These are phyloP conservation scores for Nicotiana sylvestris DNA, from an alignment of 257 asterid genomes.

Conservation along the genomic window DNA sequence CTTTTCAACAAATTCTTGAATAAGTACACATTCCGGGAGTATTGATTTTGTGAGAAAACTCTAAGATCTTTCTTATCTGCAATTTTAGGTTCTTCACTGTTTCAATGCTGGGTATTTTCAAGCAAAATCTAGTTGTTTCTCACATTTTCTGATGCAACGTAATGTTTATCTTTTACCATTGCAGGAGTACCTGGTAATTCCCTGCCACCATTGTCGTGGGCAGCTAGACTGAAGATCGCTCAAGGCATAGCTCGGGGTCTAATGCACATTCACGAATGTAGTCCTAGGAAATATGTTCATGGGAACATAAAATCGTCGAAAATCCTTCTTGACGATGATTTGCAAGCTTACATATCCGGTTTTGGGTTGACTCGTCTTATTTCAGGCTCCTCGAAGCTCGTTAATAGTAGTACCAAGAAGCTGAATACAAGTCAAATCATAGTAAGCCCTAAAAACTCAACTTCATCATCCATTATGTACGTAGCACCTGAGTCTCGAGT, in stretches of 20 bases:
- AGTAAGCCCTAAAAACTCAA: slow-evolving; percentile 27
- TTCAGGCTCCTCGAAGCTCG: slow-evolving; percentile 37
- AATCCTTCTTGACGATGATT: slow-evolving; percentile 74
- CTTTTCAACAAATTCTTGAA: too few species aligned
- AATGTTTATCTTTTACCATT: slow-evolving; percentile 3
- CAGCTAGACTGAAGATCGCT: slow-evolving; percentile 53
- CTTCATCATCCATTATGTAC: slow-evolving; percentile 32
- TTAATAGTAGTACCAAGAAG: slow-evolving; percentile 34
- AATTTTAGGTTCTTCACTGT: not conserved
- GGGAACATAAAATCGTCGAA: slow-evolving; percentile 80
- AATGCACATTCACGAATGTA: slow-evolving; percentile 80
- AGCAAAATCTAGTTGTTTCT: not conserved
- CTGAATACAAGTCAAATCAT: slow-evolving; percentile 25
- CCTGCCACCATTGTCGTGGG: slow-evolving; percentile 67
- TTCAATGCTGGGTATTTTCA: too few species aligned
- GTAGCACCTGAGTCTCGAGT: slow-evolving; percentile 65
- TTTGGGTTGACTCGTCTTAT: slow-evolving; percentile 72
- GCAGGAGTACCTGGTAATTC: slow-evolving; percentile 64
- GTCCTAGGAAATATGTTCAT: slow-evolving; percentile 64
- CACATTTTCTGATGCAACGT: not conserved
- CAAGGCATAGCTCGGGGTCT: slow-evolving; percentile 71
- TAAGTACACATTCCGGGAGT: too few species aligned
- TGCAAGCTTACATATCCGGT: slow-evolving; percentile 74
- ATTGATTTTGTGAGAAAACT: too few species aligned
- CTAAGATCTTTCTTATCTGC: not conserved